Percentiles rank a stretch among this genome's conserved stretches.
Evolutionary conservation across 2,329 filamentous ascomycete species (phyloP).

Genomic region (Eutypella sp.): DNA sequence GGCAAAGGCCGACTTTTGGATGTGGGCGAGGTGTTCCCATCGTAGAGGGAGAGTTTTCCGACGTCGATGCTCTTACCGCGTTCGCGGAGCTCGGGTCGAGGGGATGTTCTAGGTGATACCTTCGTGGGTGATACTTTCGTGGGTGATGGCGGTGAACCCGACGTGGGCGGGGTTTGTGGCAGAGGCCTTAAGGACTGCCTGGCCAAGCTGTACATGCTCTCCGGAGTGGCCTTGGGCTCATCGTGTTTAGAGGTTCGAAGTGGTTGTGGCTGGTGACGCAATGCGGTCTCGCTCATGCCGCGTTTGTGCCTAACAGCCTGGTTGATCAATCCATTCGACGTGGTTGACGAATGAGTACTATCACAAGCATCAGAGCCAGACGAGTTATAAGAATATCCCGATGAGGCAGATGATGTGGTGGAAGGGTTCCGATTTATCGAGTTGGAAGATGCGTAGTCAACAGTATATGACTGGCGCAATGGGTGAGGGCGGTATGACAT

Average conservation of each 20-base stretch:
- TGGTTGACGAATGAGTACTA: conserved; percentile 68
- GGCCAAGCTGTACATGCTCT: conserved; percentile 64
- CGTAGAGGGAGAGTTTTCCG: conserved; percentile 46
- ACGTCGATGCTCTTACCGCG: conserved; percentile 64
- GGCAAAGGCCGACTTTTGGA: conserved; percentile 29
- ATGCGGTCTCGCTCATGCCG: conserved; percentile 66
- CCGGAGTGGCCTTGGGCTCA: conserved; percentile 43
- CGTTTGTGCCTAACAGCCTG: conserved; percentile 56
- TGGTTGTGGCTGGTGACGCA: conserved; percentile 42
- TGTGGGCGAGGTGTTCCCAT: conserved; percentile 36
- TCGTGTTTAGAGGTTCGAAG: conserved; percentile 41
- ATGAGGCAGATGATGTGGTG: conserved; percentile 66
- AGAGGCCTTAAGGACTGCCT: conserved; percentile 74
- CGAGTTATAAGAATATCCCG: conserved; percentile 54
- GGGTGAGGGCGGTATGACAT: conserved; percentile 57
- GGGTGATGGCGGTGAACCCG: conserved; percentile 27
- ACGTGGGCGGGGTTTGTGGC: conserved; percentile 59
- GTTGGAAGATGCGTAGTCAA: conserved; percentile 34
- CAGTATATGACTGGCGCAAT: conserved; percentile 47
- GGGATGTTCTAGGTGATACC: conserved; percentile 21
- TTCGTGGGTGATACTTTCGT: no score
- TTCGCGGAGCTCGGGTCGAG: conserved; percentile 41
- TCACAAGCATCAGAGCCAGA: conserved; percentile 45
- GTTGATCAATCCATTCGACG: conserved; percentile 55
- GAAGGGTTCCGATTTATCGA: conserved; percentile 58